Base-by-base conservation (phyloP, 148 eudicot species). In the Hydrangea macrophylla region DNA sequence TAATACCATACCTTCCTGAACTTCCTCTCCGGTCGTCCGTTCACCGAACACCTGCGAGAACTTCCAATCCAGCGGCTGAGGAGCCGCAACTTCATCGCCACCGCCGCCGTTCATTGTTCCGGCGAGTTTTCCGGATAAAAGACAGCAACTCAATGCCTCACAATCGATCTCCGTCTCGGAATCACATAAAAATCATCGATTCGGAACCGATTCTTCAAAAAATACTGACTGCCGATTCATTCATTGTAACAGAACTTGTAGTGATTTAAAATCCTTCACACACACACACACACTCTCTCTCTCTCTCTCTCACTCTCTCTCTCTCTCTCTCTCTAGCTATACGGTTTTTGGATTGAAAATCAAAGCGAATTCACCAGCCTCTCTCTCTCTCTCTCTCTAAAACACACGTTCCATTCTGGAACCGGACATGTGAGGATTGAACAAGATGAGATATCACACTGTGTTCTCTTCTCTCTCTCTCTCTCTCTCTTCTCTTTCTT, bases 41-140 rank as follows among this genome's bases (percentile, higher is more conserved):
- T 65, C 68, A 48, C 68, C 68, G 30, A 65, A 65, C 54, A 65
- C 68, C 57, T 65, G 68, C 22, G 57, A 45, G 35, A 65, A 65
- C 20, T 48, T 65, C 68, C 68, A 65, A 9, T 65, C 68, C 55
- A 65, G 55, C 33, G 57, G 57, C 25, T 42, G 39, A 4, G 13
- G 50, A 44, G 33, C 23, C 68, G 31, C 27, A 4, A 23, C 40
- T 39, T 26, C 68, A 23, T 65, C 58, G 20, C 58, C 68, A 17
- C 20, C 39, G 25, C 54, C 39, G 25, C 54, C 39, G 24, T 50
- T 54, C 68, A 65, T 65, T 45, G 10, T n/a, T 20, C 30, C n/a
- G 8, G 8, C 39, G 39, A 35, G 5, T 8, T 35, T 35, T 8
- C 50, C 50, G 15, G 15, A 1, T 18, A 42, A 42, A 40, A 40